Evolutionary conservation across 2,329 filamentous ascomycete species (phyloP).

Genomic region (Aspergillus awamori): DNA sequence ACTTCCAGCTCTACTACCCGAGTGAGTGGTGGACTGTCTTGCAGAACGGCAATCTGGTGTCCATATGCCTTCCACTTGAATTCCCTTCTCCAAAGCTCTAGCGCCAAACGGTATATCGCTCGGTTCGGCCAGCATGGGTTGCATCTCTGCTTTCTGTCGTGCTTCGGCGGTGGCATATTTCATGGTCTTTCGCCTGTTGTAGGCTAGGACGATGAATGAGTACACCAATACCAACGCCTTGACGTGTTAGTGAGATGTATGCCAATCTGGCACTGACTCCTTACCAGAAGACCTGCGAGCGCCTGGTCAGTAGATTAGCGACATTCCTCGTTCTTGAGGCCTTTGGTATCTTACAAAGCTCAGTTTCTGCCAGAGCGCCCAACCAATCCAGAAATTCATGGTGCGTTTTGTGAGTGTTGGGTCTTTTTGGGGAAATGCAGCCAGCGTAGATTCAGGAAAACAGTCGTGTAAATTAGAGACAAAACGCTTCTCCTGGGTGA

Average conservation of each 20-base stretch:
- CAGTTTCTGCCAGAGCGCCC: slow-evolving; percentile 88
- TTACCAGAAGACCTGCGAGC: slow-evolving; percentile 69
- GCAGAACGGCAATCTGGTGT: slow-evolving; percentile 57
- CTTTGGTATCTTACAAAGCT: slow-evolving; percentile 68
- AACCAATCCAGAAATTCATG: slow-evolving; percentile 65
- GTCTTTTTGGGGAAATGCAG: no score
- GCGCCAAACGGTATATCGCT: slow-evolving; percentile 82
- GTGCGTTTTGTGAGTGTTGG: slow-evolving; percentile 2
- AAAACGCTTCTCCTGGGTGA: background rate
- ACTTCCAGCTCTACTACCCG: slow-evolving; percentile 19
- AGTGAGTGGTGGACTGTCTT: slow-evolving; percentile 28
- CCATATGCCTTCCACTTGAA: slow-evolving; percentile 86
- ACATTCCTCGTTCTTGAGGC: background rate
- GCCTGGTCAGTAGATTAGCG: slow-evolving; percentile 56
- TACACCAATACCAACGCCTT: slow-evolving; percentile 66
- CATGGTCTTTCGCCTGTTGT: slow-evolving; percentile 60
- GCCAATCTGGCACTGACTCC: slow-evolving; percentile 11
- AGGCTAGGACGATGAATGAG: slow-evolving; percentile 66
- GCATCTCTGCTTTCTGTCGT: slow-evolving; percentile 62
- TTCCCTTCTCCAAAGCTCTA: slow-evolving; percentile 78
- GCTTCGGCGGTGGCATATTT: slow-evolving; percentile 68
- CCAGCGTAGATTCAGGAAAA: no score
- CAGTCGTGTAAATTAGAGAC: background rate
- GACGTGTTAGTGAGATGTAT: slow-evolving; percentile 28
- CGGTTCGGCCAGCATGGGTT: slow-evolving; percentile 55